phyloP scores from a whole-genome alignment of 2,329 filamentous ascomycete species.

The Apiospora malaysiana region DNA sequence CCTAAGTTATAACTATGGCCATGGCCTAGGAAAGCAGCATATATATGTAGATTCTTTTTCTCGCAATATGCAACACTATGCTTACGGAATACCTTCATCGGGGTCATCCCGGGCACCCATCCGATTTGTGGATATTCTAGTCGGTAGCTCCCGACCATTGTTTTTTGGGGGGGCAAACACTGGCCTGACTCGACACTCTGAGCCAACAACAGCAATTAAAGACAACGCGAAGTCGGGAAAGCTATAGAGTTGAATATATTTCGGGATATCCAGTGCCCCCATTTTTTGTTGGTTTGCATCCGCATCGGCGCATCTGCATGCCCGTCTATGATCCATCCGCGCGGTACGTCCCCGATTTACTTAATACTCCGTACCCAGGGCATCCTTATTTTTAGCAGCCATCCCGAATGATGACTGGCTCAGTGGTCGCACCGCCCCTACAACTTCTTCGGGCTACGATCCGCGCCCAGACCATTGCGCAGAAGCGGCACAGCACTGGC shows the following conservation, averaged over 20 bases:
- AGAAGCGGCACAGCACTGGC: neutral
- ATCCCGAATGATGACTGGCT: neutral
- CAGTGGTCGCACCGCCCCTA: constrained; percentile 15
- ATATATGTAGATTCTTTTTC: neutral
- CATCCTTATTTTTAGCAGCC: constrained; percentile 6
- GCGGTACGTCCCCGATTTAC: neutral
- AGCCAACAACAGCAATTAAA: neutral
- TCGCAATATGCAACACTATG: neutral
- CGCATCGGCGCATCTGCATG: neutral
- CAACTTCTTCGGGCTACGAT: constrained; percentile 18
- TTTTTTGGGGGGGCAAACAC: neutral
- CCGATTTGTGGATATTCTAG: constrained; percentile 3
- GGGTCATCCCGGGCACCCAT: neutral
- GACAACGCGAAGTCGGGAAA: neutral
- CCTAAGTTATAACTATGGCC: neutral
- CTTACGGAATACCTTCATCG: neutral
- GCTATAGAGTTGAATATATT: constrained; percentile 8
- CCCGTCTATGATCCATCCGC: neutral
- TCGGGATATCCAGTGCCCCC: constrained; percentile 5
- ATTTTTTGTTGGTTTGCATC: constrained; percentile 5
- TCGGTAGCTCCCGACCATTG: neutral
- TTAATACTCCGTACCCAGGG: neutral
- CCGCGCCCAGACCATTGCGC: constrained; percentile 4
- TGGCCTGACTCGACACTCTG: neutral
- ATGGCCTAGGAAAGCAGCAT: neutral